phyloP scores from a whole-genome alignment of 2,329 filamentous ascomycete genomes.

The Epichloe sylvatica region DNA sequence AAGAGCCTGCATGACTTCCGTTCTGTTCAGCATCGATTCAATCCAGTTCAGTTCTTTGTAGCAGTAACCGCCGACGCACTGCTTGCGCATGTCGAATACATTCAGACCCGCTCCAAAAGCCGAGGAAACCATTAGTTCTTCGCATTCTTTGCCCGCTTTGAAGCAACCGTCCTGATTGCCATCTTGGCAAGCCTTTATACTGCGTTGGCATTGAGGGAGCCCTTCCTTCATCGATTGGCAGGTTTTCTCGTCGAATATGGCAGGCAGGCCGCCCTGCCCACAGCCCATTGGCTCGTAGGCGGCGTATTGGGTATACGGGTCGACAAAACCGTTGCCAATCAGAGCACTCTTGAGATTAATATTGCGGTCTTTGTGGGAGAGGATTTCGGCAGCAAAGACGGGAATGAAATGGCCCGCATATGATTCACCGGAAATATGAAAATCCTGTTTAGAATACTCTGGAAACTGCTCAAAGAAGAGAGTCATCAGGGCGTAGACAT shows the following conservation, averaged over 20 bases:
- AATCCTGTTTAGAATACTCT: constrained; percentile 84
- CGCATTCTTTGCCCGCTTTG: no score
- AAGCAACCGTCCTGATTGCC: no score
- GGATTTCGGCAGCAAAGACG: constrained; percentile 79
- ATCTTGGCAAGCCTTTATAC: no score
- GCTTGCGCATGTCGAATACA: no score
- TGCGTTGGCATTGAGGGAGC: no score
- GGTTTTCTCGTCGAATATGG: no score
- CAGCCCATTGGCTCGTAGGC: constrained; percentile 98
- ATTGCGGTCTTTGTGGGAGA: constrained; percentile 89
- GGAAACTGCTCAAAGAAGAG: constrained; percentile 99
- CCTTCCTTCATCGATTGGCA: no score
- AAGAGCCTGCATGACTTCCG: constrained; percentile 67
- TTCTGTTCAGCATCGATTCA: no score
- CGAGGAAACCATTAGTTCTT: no score
- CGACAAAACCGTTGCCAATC: constrained; percentile 93
- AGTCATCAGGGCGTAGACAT: constrained; percentile 89
- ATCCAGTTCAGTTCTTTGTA: no score
- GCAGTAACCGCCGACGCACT: no score
- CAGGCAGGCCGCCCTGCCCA: constrained; percentile 54
- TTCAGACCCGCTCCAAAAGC: no score
- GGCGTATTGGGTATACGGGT: constrained; percentile 83
- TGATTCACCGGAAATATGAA: constrained; percentile 94
- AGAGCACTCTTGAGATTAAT: constrained; percentile 94
- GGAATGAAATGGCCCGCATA: constrained; percentile 95